Evolutionary conservation across 805 yeast genomes (phyloP).

Genomic region (Torulaspora franciscae): DNA sequence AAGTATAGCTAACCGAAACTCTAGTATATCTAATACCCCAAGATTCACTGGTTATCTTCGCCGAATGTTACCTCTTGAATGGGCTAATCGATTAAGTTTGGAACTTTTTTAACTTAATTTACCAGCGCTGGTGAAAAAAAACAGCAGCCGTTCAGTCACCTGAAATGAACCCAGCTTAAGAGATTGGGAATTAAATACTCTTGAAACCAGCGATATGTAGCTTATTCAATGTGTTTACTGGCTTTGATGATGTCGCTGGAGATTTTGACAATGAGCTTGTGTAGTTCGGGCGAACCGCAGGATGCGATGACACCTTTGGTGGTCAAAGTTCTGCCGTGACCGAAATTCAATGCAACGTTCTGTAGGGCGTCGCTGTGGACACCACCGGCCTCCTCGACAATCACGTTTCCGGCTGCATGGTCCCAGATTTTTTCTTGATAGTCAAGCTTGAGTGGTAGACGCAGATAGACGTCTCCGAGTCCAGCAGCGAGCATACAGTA

Average conservation of each 20-base stretch:
- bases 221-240: conserved; percentile 12
- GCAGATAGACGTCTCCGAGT: conserved; percentile 83
- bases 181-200: too few species aligned
- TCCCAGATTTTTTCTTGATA: conserved; percentile 98
- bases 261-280: conserved; percentile 24
- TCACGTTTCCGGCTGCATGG: conserved; percentile 91
- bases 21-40: too few species aligned
- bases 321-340: conserved; percentile 70
- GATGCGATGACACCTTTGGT: conserved; percentile 96
- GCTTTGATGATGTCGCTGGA: conserved; percentile 24
- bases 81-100: not conserved
- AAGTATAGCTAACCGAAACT: too few species aligned
- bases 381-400: conserved; percentile 90
- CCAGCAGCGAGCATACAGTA: conserved; percentile 90
- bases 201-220: not conserved
- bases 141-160: not conserved
- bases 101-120: not conserved
- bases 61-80: not conserved
- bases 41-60: too few species aligned
- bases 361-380: conserved; percentile 70
- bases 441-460: conserved; percentile 70
- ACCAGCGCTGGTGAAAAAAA: not conserved
- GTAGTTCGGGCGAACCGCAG: conserved; percentile 31
- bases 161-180: too few species aligned
- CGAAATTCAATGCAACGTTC: conserved; percentile 73